Base-by-base conservation (phyloP, 2,329 filamentous ascomycete species). In the Botrytis cinerea region DNA sequence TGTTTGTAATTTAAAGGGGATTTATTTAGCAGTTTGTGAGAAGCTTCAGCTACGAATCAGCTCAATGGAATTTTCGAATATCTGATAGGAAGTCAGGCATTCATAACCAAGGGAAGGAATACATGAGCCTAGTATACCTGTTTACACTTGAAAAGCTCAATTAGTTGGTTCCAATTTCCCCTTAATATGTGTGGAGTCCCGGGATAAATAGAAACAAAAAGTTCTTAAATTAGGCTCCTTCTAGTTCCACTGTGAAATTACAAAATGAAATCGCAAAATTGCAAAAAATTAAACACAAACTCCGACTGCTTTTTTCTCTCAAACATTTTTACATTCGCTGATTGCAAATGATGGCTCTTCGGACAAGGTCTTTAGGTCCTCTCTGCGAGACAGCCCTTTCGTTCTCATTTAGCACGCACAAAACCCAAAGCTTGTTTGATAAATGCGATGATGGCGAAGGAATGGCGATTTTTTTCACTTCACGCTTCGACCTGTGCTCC, bases 1-100 rank as follows among this genome's bases (percentile, higher is more conserved):
- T 18, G 64, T 64, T 51, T 79, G 76, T 75, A 54, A 70, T 38
- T 16, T 40, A 62, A 1, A 18, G 16, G 25, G 4, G 10, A 62
- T 40, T 57, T 32, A 1, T 57, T 18, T 32, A 2, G 51, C 14
- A 57, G 14, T 57, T 57, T 6, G n/a, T 18, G 7, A 57, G 7
- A 14, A 38, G 35, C 59, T 40, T 62, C 25, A n/a, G 12, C 9
- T 40, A 43, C 25, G 7, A 14, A 62, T 40, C 14, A 14, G 18
- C 35, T 2, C 12, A 25, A 43, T 62, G 22, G 2, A 12, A n/a
- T 18, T 18, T n/a, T 14, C 20, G 2, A 60, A 16, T n/a, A 22
- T n/a, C 12, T 40, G 22, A 61, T n/a, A 9, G 7, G 25, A 9
- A 43, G 22, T n/a, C 25, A n/a, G 6, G n/a, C 18, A n/a, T n/a